Evolutionary conservation across 805 yeast species (phyloP), one percentile per base, ranked within the genome.

Genomic region (Wickerhamomyces xylosicus): DNA sequence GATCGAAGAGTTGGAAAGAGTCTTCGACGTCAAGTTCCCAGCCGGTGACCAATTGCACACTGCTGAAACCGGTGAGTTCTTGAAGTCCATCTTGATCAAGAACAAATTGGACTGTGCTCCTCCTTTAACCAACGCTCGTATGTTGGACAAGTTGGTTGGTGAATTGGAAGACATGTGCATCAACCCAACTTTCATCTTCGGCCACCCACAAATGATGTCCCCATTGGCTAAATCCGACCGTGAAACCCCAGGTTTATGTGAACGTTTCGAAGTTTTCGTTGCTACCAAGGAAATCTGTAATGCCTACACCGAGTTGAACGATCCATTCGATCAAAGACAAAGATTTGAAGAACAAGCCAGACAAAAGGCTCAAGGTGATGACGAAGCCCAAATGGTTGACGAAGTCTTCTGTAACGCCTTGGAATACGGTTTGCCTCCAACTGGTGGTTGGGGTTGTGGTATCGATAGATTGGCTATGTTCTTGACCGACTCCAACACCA

Each of bases 371-470:
- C 96, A 86, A 67, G 98, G 98, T 72, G 98, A 90, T 60, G 98
- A 90, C 59, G 98, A 92, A 71, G 98, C 96, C 46, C 97, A 90
- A 72, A 60, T 87, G 64, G 74, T 92, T 48, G 98, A 90, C 63
- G 98, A 90, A 71, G 82, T 85, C 48, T 90, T 90, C 89, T 83
- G 95, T 72, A 85, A 89, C 56, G 97, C 98, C 50, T 76, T 90
- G 57, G 98, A 90, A 71, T 90, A 86, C 64, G 98, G 97, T 66
- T 75, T 90, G 57, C 98, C 98, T 44, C 98, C 98, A 56, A 92
- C 97, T 53, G 97, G 95, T 64, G 98, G 98, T 53, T 90, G 97
- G 97, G 98, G 98, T 54, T 82, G 95, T 69, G 98, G 98, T 75
- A 89, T 90, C 52, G 98, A 90, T 68, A 83, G 98, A 73, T 63